phyloP scores from a whole-genome alignment of 495 filamentous ascomycete species.

The Aspergillus ostianus region DNA sequence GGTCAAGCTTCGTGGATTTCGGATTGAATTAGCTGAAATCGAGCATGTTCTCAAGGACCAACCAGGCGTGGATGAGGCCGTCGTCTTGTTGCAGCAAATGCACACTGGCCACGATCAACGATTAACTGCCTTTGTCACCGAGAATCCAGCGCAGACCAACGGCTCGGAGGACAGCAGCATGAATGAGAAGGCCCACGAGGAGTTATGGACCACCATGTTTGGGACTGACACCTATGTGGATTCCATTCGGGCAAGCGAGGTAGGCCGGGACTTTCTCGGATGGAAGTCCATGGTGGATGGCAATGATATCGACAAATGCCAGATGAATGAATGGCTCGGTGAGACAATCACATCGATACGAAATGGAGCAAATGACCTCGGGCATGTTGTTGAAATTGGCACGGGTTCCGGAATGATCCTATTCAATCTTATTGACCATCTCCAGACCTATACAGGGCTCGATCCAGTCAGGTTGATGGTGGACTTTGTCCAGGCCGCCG shows the following conservation, averaged over 20 bases:
- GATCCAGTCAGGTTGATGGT: not conserved
- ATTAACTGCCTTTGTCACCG: slow-evolving; percentile 4
- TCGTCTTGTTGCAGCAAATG: not conserved
- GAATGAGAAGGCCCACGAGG: not conserved
- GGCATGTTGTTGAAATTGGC: slow-evolving; percentile 5
- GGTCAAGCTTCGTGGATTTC: slow-evolving; percentile 7
- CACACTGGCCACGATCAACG: not conserved
- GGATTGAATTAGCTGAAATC: slow-evolving; percentile 8
- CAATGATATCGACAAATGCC: not conserved
- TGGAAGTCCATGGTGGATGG: slow-evolving; percentile 9
- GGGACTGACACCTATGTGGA: not conserved
- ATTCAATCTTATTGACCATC: slow-evolving; percentile 4
- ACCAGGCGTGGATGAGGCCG: not conserved
- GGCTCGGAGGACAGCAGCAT: not conserved
- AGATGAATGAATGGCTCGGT: slow-evolving; percentile 8
- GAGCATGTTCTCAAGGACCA: not conserved
- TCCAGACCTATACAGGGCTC: slow-evolving; percentile 5
- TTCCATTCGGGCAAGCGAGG: not conserved
- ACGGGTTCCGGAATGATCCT: slow-evolving; percentile 8
- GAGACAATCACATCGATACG: not conserved
- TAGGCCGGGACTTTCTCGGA: slow-evolving; percentile 8
- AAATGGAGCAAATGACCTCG: not conserved
- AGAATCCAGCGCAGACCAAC: not conserved
- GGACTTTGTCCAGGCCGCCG: not conserved
- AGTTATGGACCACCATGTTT: slow-evolving; percentile 2